phyloP scores from a whole-genome alignment of 2,329 filamentous ascomycete genomes.

The Pseudopyricularia javanii region DNA sequence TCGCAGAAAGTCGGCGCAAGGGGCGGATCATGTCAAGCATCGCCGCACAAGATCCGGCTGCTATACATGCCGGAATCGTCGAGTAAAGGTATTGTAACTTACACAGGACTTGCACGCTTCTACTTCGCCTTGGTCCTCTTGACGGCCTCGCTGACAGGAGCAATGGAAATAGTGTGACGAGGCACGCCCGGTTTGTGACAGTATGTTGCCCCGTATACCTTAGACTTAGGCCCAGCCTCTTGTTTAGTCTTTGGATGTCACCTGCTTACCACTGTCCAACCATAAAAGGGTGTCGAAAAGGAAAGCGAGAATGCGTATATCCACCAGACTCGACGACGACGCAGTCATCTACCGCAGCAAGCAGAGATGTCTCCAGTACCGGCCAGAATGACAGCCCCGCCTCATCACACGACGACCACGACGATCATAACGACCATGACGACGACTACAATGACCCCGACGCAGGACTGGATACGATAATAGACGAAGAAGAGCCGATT shows the following conservation, averaged over 20 bases:
- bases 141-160: conserved; percentile 5
- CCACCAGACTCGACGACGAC: conserved; percentile 50
- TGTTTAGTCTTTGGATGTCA: background rate
- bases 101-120: background rate
- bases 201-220: conserved; percentile 25
- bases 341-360: conserved; percentile 22
- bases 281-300: conserved; percentile 73
- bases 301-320: conserved; percentile 80
- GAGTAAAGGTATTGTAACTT: conserved; percentile 55
- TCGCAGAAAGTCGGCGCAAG: conserved; percentile 37
- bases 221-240: no score
- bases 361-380: conserved; percentile 22
- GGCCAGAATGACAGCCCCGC: conserved; percentile 33
- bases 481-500: conserved; percentile 31
- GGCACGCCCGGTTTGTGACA: conserved; percentile 71
- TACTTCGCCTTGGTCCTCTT: background rate
- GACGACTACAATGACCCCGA: conserved; percentile 19
- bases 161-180: conserved; percentile 65
- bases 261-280: conserved; percentile 1
- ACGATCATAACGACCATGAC: conserved; percentile 31
- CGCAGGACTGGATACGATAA: conserved; percentile 36
- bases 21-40: conserved; percentile 72
- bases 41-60: conserved; percentile 88
- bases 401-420: conserved; percentile 42
- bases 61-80: conserved; percentile 76